Base-by-base conservation (phyloP, 2,329 filamentous ascomycete genomes). In the Hymenoscyphus scutula region DNA sequence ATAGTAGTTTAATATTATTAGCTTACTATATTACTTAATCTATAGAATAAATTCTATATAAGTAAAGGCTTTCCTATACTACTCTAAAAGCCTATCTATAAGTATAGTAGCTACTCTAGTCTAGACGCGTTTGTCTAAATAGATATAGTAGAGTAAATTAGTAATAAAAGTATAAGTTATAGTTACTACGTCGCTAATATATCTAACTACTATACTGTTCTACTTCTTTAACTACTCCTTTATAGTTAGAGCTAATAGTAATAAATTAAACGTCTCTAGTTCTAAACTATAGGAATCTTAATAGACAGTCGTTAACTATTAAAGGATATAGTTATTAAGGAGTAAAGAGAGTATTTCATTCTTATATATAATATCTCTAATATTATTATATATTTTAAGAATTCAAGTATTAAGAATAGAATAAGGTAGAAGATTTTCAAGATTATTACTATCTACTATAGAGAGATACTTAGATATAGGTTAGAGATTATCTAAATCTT, bases 1-100 rank as follows among this genome's bases (percentile, higher is more conserved):
- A 60, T 79, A 79, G 45, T 80, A 77, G 64, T 87, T 84, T 53
- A 79, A 70, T 0, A 85, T 88, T 23, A 75, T 72, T 0, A 81
- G 80, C 0, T 71, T 78, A 1, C 76, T 76, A 6, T 8, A 5
- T n/a, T 5, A 8, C 23, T 53, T 25, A 13, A 53, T 17, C 15
- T 58, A 23, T 5, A 58, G 4, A 13, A 58, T 5, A 30, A 58
- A 58, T 15, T 45, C 25, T 5, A 32, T 37, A 10, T 58, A 23
- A n/a, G n/a, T 23, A 11, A 58, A 4, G 3, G 56, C 37, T 15
- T 10, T 25, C 25, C 45, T 58, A 25, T 58, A 58, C 6, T 37
- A 25, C 29, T 3, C n/a, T 27, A 58, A 8, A 17, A 58, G 56
- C 13, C 25, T 5, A 5, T 45, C 38, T 15, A 15, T 45, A 10